Evolutionary conservation across 129 eudicot species (phyloP).

Genomic region (Cynara cardunculus): DNA sequence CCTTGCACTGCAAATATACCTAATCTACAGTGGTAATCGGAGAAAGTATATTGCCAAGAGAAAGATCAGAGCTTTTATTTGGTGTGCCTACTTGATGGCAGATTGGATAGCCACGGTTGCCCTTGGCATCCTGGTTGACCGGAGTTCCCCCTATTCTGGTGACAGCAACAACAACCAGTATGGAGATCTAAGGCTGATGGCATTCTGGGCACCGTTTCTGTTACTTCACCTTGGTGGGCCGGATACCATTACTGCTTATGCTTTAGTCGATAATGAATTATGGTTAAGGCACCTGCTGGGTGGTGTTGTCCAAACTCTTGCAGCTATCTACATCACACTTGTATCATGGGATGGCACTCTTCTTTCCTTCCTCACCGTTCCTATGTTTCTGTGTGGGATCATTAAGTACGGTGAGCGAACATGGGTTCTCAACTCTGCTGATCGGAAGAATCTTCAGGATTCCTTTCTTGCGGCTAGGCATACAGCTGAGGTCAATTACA

Average conservation of each 20-base stretch:
- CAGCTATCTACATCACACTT: constrained; percentile 23
- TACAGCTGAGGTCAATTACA: constrained; percentile 17
- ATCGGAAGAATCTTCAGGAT: constrained; percentile 23
- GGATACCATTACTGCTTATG: constrained; percentile 37
- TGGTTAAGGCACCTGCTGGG: constrained; percentile 35
- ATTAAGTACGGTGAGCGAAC: constrained; percentile 34
- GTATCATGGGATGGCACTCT: not conserved
- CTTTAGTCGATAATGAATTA: constrained; percentile 38
- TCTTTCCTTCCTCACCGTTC: constrained; percentile 5
- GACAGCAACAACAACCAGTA: not conserved
- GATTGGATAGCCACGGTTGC: constrained; percentile 47
- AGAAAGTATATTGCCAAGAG: constrained; percentile 34
- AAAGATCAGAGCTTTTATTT: constrained; percentile 30
- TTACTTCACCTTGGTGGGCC: constrained; percentile 44
- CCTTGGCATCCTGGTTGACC: constrained; percentile 35
- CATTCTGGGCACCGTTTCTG: constrained; percentile 52
- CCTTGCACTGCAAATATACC: constrained; percentile 32
- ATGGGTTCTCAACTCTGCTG: constrained; percentile 27
- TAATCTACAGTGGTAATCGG: constrained; percentile 31
- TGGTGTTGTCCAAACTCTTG: constrained; percentile 19
- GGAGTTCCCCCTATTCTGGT: not conserved
- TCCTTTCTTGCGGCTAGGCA: constrained; percentile 12
- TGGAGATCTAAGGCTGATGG: constrained; percentile 25
- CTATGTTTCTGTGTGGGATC: constrained; percentile 25
- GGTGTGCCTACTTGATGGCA: constrained; percentile 51